These are phyloP conservation scores for Colletotrichum sp. DNA, from an alignment of 2,329 filamentous ascomycete genomes.

Conservation along the genomic window DNA sequence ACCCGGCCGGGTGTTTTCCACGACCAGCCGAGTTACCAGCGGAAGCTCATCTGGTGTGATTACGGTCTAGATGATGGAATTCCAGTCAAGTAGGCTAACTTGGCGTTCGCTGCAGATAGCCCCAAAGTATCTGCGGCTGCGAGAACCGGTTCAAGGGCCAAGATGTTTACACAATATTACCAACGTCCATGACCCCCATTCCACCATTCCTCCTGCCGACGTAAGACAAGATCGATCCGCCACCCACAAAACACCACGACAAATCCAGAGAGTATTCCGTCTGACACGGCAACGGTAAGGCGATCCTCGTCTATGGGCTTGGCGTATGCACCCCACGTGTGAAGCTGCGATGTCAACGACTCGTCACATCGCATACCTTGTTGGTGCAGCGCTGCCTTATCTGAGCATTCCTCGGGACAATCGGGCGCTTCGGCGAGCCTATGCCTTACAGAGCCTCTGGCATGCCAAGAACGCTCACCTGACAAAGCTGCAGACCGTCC, in stretches of 20 bases:
- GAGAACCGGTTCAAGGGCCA: not conserved
- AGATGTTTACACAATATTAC: not conserved
- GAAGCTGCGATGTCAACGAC: not conserved
- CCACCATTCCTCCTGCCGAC: not conserved
- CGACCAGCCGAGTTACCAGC: not conserved
- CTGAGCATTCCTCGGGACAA: not conserved
- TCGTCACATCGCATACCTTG: not conserved
- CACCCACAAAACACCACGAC: not conserved
- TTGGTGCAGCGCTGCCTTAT: not conserved
- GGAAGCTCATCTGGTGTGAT: not conserved
- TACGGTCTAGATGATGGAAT: not conserved
- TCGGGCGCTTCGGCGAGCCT: not conserved
- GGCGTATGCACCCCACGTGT: constrained; percentile 15
- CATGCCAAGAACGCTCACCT: not conserved
- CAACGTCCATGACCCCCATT: not conserved
- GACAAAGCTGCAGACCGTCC: not conserved
- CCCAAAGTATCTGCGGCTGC: not conserved
- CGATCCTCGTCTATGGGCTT: not conserved
- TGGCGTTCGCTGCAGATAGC: not conserved
- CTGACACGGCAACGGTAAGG: not conserved
- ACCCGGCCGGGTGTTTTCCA: not conserved
- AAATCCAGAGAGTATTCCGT: not conserved
- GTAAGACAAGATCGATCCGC: not conserved
- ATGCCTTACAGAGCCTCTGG: not conserved
- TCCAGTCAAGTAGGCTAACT: not conserved